Percentiles rank a stretch among this genome's conserved stretches.
Evolutionary conservation across 805 yeast genomes (phyloP).

Genomic region (Starmerella riodocensis): DNA sequence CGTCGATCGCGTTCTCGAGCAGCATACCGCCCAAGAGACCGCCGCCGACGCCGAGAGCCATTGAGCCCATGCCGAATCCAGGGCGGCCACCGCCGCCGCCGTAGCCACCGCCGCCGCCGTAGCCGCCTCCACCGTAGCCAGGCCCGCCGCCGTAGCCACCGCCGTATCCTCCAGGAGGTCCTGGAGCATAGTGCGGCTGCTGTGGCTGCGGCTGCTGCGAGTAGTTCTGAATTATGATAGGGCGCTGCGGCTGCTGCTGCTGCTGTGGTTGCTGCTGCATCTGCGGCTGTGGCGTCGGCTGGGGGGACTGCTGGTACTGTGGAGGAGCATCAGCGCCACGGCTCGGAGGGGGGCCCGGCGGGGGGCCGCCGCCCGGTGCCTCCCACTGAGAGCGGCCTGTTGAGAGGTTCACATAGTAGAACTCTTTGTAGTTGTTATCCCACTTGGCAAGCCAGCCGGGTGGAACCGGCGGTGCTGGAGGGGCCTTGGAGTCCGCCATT

Average conservation of each 20-base stretch:
- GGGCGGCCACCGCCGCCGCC: conserved; percentile 18
- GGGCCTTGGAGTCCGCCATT: conserved; percentile 5
- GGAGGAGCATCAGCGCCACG: background rate
- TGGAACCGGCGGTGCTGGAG: conserved; percentile 21
- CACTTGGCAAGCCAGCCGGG: conserved; percentile 30
- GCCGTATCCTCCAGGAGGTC: conserved; percentile 22
- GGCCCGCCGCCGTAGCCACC: conserved; percentile 9
- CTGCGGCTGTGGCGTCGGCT: conserved; percentile 18
- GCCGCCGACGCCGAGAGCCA: conserved; percentile 25
- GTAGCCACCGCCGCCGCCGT: conserved; percentile 7
- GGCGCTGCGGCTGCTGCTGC: conserved; percentile 22
- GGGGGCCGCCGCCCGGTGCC: conserved; percentile 26
- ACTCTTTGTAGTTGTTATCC: conserved; percentile 39
- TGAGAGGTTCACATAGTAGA: conserved; percentile 66
- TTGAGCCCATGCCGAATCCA: conserved; percentile 40
- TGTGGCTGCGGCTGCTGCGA: conserved; percentile 23
- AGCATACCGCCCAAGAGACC: conserved; percentile 25
- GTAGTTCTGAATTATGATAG: conserved; percentile 17
- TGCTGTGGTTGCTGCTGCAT: conserved; percentile 21
- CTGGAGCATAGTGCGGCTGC: conserved; percentile 24
- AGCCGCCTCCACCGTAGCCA: conserved; percentile 10
- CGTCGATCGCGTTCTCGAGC: conserved; percentile 19
- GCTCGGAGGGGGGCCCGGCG: conserved; percentile 20
- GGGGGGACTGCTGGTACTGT: conserved; percentile 23
- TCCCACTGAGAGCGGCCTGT: conserved; percentile 86